phyloP scores from a whole-genome alignment of 2,329 filamentous ascomycete genomes.

The Canariomyces notabilis region DNA sequence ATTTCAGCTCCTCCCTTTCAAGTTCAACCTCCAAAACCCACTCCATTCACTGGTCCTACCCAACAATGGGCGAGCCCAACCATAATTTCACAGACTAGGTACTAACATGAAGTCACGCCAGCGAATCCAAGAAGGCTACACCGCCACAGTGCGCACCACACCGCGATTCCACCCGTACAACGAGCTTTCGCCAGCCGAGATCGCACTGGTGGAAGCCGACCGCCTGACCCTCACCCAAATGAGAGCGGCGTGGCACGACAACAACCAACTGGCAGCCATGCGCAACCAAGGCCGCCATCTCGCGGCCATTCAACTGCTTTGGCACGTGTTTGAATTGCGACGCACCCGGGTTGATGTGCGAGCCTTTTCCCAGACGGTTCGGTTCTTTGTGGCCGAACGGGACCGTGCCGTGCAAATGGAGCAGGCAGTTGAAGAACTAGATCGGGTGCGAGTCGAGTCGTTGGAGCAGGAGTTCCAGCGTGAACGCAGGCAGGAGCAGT shows the following conservation, averaged over 20 bases:
- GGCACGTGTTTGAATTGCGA: slow-evolving; percentile 18
- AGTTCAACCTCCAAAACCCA: no score
- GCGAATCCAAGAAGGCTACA: background rate
- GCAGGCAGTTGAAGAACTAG: no score
- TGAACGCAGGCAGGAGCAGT: no score
- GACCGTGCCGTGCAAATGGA: background rate
- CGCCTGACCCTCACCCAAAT: slow-evolving; percentile 2
- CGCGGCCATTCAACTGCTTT: slow-evolving; percentile 15
- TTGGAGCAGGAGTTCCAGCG: no score
- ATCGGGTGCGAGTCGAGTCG: no score
- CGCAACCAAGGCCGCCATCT: background rate
- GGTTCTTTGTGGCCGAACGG: slow-evolving; percentile 13
- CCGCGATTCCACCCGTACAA: slow-evolving; percentile 10
- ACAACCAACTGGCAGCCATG: background rate
- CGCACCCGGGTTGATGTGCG: background rate
- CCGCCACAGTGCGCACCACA: slow-evolving; percentile 2
- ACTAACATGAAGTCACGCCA: no score
- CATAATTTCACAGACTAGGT: no score
- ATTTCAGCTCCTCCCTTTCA: no score
- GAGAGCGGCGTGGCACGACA: slow-evolving; percentile 7
- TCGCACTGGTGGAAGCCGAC: slow-evolving; percentile 8
- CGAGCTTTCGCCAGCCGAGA: slow-evolving; percentile 5
- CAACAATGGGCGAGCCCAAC: no score
- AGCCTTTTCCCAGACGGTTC: slow-evolving; percentile 5
- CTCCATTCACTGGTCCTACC: no score